A percentile compares a stretch with the other conserved stretches of the same genome.
phyloP scores from a whole-genome alignment of 169 alveolate genomes.

The Cardiosporidium cionae region DNA sequence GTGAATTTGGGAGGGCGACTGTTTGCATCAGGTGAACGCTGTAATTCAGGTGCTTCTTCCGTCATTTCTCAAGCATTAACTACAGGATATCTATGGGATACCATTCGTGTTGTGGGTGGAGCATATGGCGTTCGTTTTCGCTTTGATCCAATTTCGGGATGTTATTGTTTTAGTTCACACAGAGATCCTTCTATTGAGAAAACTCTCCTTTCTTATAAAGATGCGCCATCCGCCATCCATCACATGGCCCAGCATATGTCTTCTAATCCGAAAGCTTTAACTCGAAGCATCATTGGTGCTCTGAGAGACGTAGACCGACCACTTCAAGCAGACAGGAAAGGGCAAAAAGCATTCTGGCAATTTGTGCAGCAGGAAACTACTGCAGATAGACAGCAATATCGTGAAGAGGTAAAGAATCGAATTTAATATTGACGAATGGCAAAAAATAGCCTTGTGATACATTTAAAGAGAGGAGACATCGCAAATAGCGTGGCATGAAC shows the following conservation, averaged over 20 bases:
- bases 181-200: constrained; percentile 19
- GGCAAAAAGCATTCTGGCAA: constrained; percentile 12
- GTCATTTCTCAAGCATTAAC: constrained; percentile 6
- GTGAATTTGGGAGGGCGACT: constrained; percentile 21
- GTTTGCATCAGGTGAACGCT: background rate
- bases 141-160: background rate
- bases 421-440: too few relatives aligned
- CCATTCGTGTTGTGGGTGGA: constrained; percentile 20
- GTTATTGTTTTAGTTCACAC: constrained; percentile 3
- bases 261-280: background rate
- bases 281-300: constrained; percentile 3
- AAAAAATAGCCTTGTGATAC: too few relatives aligned
- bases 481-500: too few relatives aligned
- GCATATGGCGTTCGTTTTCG: constrained; percentile 17
- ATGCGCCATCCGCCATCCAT: background rate
- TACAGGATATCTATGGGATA: constrained; percentile 13
- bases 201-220: background rate
- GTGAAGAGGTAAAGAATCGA: constrained; percentile 12
- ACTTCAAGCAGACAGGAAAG: constrained; percentile 9
- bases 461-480: too few relatives aligned
- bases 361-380: background rate
- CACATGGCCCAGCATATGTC: background rate
- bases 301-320: constrained; percentile 18
- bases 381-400: background rate
- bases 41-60: background rate